Base-by-base conservation (phyloP, 2,329 filamentous ascomycete species). In the Cordyceps cicadae region DNA sequence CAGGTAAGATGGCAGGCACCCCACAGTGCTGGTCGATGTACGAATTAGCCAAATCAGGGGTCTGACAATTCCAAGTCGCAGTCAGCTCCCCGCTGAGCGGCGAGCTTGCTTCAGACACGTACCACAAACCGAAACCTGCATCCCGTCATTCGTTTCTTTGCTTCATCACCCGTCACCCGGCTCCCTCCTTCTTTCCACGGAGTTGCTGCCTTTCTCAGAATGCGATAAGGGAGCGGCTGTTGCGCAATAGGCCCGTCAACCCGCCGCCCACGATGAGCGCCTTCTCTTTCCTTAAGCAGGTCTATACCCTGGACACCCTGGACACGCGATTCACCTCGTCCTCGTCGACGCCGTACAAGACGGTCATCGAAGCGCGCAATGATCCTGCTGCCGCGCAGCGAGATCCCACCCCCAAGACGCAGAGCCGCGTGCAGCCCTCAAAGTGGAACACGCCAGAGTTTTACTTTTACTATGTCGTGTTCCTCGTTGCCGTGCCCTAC, bases 401-500 rank as follows among this genome's bases (percentile, higher is more conserved):
- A 62, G 66, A 71, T 59, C 61, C 69, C 46, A 58, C 66, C 15
- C 59, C 67, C 59, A 78, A 78, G 72, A 76, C 70, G 52, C 74
- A 71, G 63, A 71, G 69, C 48, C 71, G 72, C 69, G 80, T 73
- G 60, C 79, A 82, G 63, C 83, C 85, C 41, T 82, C 92, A 49
- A 88, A 83, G 86, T 99, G 93, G 93, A 84, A 81, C 26, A 95
- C 92, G 0, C 81, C 82, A 3, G 94, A 99, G 75, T 97, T 94
- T 76, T 88, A 85, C 71, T 67, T 92, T 59, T 97, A 99, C 77
- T 88, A 87, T 66, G 53, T 88, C 21, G 75, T 90, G 65, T 83
- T 97, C 67, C 63, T 81, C 34, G 70, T 83, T 6, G 80, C 79
- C 60, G 80, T 97, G 29, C 90, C 91, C 9, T 82, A 86, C 68